Conservation (phyloP, 192 early-diverging fungal genomes). For the Mortierella hygrophila region DNA sequence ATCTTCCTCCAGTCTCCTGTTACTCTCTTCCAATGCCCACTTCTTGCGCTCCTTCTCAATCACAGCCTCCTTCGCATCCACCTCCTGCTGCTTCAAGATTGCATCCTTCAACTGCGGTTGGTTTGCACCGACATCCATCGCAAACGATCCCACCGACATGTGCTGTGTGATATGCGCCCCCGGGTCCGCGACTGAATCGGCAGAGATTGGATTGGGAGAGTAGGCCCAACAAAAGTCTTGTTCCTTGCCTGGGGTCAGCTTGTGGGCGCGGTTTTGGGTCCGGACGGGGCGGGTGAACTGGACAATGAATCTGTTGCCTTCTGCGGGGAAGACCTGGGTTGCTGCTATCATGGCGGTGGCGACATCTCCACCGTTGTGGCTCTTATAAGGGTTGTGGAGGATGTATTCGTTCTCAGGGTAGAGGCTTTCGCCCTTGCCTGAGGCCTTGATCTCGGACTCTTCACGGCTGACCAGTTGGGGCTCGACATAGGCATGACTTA, state of each 20-base stretch:
- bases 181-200: constrained; percentile 39
- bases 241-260: constrained; percentile 42
- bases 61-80: constrained; percentile 9
- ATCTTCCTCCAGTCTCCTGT: background rate
- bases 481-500: constrained; percentile 48
- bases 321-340: constrained; percentile 17
- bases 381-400: constrained; percentile 21
- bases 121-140: constrained; percentile 48
- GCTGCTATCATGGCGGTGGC: background rate
- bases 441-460: constrained; percentile 10
- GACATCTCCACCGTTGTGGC: background rate
- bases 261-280: constrained; percentile 26
- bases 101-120: constrained; percentile 33
- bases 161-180: constrained; percentile 41
- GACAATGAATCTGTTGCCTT: constrained; percentile 27
- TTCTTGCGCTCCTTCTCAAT: constrained; percentile 23
- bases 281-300: constrained; percentile 47
- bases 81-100: constrained; percentile 7
- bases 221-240: constrained; percentile 55
- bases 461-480: constrained; percentile 23
- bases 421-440: constrained; percentile 1
- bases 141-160: constrained; percentile 39
- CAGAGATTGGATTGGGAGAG: constrained; percentile 40
- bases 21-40: constrained; percentile 10
- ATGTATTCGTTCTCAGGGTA: constrained; percentile 40